A percentile compares a stretch with the other conserved stretches of the same genome.
Evolutionary conservation across 495 filamentous ascomycete species (phyloP).

Genomic region (Penicillium robsamsonii): DNA sequence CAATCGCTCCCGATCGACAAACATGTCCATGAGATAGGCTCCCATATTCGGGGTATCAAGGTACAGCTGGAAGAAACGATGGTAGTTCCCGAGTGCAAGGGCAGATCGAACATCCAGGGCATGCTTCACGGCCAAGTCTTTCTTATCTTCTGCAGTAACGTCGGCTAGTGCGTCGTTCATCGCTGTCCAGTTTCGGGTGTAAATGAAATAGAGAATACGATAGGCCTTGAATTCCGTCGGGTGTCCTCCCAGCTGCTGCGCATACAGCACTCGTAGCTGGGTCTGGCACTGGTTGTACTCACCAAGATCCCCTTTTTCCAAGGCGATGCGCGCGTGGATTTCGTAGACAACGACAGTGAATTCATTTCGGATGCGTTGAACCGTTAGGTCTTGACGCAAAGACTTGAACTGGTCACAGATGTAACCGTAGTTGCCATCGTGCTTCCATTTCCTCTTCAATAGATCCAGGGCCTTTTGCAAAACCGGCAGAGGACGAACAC

Average conservation of each 20-base stretch:
- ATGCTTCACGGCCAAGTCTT: conserved; percentile 79
- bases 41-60: conserved; percentile 96
- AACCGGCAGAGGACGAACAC: conserved; percentile 80
- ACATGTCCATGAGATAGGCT: conserved; percentile 98
- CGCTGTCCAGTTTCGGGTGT: conserved; percentile 96
- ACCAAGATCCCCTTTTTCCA: conserved; percentile 99
- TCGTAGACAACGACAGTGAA: conserved; percentile 97
- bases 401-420: conserved; percentile 99
- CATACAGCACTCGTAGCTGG: conserved; percentile 87
- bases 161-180: conserved; percentile 97
- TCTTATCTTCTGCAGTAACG: conserved; percentile 94
- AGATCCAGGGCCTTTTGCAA: conserved; percentile 81
- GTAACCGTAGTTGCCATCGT: conserved; percentile 91
- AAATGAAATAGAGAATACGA: conserved; percentile 99
- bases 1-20: conserved; percentile 88
- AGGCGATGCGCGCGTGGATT: conserved; percentile 93
- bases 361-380: conserved; percentile 92
- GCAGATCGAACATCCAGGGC: conserved; percentile 88
- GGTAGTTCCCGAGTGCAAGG: conserved; percentile 90
- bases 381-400: conserved; percentile 93
- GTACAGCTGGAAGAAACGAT: conserved; percentile 94
- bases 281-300: conserved; percentile 99
- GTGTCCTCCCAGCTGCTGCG: conserved; percentile 81
- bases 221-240: conserved; percentile 97
- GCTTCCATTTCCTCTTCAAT: conserved; percentile 90